Conservation (phyloP, 2,329 filamentous ascomycete species). For the Colletotrichum orchidophilum region DNA sequence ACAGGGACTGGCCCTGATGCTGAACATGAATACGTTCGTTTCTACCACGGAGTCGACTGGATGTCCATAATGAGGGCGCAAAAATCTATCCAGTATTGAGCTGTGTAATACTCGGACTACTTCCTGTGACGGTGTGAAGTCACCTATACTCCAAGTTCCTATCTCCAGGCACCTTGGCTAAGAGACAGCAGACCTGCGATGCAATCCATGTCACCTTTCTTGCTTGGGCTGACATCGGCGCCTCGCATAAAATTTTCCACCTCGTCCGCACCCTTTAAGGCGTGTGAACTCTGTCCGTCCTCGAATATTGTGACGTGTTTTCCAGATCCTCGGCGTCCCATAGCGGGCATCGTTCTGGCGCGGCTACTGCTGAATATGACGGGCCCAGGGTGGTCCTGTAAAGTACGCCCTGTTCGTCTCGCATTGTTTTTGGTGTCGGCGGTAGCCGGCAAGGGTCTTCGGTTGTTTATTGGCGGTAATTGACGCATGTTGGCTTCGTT, state of each 20-base stretch:
- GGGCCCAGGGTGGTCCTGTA: slow-evolving; percentile 51
- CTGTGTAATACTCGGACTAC: neutral
- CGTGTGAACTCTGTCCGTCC: slow-evolving; percentile 48
- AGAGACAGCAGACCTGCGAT: slow-evolving; percentile 89
- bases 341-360: slow-evolving; percentile 52
- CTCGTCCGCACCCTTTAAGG: slow-evolving; percentile 58
- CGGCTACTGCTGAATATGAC: slow-evolving; percentile 45
- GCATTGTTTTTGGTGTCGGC: slow-evolving; percentile 44
- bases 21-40: neutral
- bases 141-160: slow-evolving; percentile 39
- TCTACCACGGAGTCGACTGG: neutral
- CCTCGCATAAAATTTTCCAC: slow-evolving; percentile 78
- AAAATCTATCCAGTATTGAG: too few relatives aligned
- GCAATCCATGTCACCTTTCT: slow-evolving; percentile 85
- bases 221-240: slow-evolving; percentile 71
- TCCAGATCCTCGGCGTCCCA: slow-evolving; percentile 41
- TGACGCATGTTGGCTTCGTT: slow-evolving; percentile 53
- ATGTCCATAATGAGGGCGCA: neutral
- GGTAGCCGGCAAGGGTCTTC: slow-evolving; percentile 49
- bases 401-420: slow-evolving; percentile 51
- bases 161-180: slow-evolving; percentile 91
- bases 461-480: slow-evolving; percentile 38
- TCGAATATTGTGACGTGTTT: slow-evolving; percentile 62
- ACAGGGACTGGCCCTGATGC: neutral
- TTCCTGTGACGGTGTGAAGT: neutral